Base-by-base conservation (phyloP, 2,329 filamentous ascomycete genomes). In the Apiospora aurea region DNA sequence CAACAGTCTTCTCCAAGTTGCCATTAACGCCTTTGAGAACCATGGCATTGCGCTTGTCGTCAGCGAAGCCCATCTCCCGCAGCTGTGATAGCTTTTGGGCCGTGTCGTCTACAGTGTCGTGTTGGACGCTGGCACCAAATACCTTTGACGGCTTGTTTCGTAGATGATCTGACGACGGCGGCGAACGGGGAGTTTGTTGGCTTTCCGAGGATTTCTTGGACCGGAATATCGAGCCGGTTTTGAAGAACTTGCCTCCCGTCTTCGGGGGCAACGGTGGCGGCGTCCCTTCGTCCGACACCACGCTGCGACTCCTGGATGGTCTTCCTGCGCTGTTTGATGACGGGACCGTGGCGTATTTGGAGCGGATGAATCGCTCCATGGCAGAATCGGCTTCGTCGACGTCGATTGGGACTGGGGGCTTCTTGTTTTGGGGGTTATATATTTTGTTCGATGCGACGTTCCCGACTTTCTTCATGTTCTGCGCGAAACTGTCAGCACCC, bases 391-490 rank as follows among this genome's bases (percentile, higher is more conserved):
- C 93, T 84, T 98, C 95, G 83, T 99, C 96, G 51, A 90, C 90
- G 79, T 98, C 96, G 77, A 97, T 88, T 0, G 96, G 95, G 21
- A 98, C 91, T 5, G 96, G 90, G 1, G 96, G 92, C 77, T 91
- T 93, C 77, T 93, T 89, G 82, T 94, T 95, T 76, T 93, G 89
- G 41, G 96, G 93, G 79, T 99, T 99, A 84, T 94, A 98, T 72
- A 91, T 89, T 81, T 93, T 92, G 85, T 99, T 99, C 71, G 94
- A 97, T 53, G 90, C 88, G 68, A 87, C 83, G 80, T 99, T 99
- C 78, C 96, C 96, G 77, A 94, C 92, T 79, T 92, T 93, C 84
- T 94, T 96, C 96, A 99, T 99, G 79, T 92, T 96, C 94, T 98
- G 78, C 43, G 46, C 73, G 41, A 64, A n/a, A 21, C 57, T n/a